Conservation (phyloP, 129 eudicot species). For the Smallanthus sonchifolius region DNA sequence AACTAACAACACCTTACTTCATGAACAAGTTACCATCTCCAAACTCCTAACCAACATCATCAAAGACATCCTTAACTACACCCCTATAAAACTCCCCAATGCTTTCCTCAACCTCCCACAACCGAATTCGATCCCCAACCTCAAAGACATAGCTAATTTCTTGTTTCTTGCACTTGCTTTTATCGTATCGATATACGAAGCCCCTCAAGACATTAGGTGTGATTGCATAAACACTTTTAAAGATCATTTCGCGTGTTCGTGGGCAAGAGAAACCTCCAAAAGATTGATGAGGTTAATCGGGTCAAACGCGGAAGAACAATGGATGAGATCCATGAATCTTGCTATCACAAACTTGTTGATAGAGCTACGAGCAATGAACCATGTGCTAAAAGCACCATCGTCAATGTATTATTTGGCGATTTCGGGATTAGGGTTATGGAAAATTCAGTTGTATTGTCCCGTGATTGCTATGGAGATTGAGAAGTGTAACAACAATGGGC, state of each 20-base stretch:
- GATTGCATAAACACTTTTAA: constrained; percentile 42
- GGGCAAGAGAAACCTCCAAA: constrained; percentile 41
- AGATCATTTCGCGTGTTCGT: constrained; percentile 42
- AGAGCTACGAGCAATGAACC: constrained; percentile 32
- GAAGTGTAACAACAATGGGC: constrained; percentile 35
- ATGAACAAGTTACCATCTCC: constrained; percentile 31
- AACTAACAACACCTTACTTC: constrained; percentile 8
- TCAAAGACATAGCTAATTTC: constrained; percentile 56
- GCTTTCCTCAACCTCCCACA: constrained; percentile 40
- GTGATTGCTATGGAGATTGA: constrained; percentile 74
- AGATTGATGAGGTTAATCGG: constrained; percentile 59
- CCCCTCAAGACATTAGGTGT: constrained; percentile 59
- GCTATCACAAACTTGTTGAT: constrained; percentile 70
- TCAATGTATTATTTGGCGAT: constrained; percentile 62
- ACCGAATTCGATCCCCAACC: constrained; percentile 23
- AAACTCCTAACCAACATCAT: constrained; percentile 46
- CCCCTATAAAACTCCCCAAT: constrained; percentile 38
- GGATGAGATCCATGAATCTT: constrained; percentile 73
- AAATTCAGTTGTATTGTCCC: constrained; percentile 85
- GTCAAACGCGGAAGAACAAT: constrained; percentile 63
- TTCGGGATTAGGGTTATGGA: constrained; percentile 67
- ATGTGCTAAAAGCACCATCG: constrained; percentile 41
- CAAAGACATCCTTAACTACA: constrained; percentile 56
- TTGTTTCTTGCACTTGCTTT: constrained; percentile 60
- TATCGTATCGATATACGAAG: constrained; percentile 76